phyloP scores from a whole-genome alignment of 768 basidiomycete species.

The Boletales sp. region DNA sequence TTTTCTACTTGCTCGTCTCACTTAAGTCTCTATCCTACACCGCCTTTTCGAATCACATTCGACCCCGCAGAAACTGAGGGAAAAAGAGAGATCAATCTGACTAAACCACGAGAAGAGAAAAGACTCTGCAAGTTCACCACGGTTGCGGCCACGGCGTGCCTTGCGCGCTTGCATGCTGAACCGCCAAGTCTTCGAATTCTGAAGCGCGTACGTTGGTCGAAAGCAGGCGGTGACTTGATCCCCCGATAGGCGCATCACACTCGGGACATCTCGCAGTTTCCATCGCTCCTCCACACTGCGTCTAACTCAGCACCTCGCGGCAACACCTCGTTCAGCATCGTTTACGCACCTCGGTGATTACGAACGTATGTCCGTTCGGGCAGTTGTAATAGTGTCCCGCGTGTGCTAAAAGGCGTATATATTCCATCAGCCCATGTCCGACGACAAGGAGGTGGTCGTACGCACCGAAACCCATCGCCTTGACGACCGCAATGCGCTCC shows the following conservation, averaged over 20 bases:
- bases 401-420: conserved; percentile 25
- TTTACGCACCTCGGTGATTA: conserved; percentile 48
- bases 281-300: conserved; percentile 59
- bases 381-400: conserved; percentile 50
- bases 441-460: neutral
- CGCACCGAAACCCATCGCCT: conserved; percentile 48
- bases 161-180: conserved; percentile 28
- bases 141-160: conserved; percentile 28
- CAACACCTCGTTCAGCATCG: neutral
- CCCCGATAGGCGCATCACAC: conserved; percentile 54
- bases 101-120: no score
- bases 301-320: conserved; percentile 1
- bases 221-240: conserved; percentile 39
- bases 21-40: no score
- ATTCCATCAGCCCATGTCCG: neutral
- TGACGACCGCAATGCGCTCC: conserved; percentile 49
- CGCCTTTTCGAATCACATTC: no score
- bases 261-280: conserved; percentile 49
- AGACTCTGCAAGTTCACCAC: conserved; percentile 3
- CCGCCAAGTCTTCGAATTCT: conserved; percentile 47
- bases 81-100: no score
- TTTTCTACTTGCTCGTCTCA: no score
- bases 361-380: conserved; percentile 59
- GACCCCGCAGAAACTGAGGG: no score
- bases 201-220: conserved; percentile 40